Evolutionary conservation across 169 alveolate species (phyloP).

Genomic region (Plasmodium coatneyi): DNA sequence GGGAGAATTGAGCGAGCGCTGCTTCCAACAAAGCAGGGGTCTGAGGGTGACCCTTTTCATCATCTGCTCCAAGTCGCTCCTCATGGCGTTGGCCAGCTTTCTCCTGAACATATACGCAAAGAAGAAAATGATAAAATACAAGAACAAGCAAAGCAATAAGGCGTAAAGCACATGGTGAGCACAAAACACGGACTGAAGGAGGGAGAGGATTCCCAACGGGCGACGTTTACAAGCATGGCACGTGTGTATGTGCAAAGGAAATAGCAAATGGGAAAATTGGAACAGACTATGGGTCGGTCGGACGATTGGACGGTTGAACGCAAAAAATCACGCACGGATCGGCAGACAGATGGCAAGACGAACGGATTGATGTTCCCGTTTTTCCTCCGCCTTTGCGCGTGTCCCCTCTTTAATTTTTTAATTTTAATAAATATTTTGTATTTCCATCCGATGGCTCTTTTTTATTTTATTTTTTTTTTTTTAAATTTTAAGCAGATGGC

Average conservation of each 20-base stretch:
- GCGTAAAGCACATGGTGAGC: background rate
- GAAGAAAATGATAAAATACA: constrained; percentile 15
- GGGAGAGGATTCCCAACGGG: background rate
- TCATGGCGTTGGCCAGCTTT: constrained; percentile 22
- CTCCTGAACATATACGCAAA: constrained; percentile 26
- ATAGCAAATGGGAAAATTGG: background rate
- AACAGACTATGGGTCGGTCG: background rate
- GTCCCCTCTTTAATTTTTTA: background rate
- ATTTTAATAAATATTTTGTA: background rate
- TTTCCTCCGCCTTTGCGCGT: background rate
- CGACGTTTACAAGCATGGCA: background rate
- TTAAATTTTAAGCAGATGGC: background rate
- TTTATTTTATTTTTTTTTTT: background rate
- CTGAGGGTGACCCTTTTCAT: constrained; percentile 23
- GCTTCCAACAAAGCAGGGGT: constrained; percentile 26
- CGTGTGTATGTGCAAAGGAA: background rate
- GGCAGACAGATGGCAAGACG: background rate
- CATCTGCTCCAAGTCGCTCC: constrained; percentile 22
- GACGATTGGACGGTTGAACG: background rate
- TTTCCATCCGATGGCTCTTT: background rate
- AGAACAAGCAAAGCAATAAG: background rate
- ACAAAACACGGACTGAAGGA: background rate
- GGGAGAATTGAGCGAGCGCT: constrained; percentile 49
- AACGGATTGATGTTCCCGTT: background rate
- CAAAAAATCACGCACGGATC: background rate